Percentiles rank a stretch among this genome's conserved stretches.
These are phyloP conservation scores for Alopecurus myosuroides DNA, from an alignment of 176 grass and related monocot species.

Conservation along the genomic window DNA sequence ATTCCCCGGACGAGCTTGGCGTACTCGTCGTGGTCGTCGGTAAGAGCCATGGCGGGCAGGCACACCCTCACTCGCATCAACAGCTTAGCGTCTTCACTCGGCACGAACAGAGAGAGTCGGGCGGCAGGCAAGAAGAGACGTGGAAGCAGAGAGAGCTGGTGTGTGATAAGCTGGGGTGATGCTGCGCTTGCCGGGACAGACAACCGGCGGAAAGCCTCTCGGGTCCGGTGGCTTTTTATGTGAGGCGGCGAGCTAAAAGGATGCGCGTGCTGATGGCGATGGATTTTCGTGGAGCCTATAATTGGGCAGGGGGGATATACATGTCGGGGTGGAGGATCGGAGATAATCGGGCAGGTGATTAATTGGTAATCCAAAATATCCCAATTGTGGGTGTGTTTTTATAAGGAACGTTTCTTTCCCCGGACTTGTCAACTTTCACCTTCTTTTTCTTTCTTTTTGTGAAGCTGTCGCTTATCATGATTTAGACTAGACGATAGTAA, in stretches of 20 bases:
- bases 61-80: conserved; percentile 14
- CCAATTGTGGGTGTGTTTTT: neutral
- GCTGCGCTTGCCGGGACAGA: conserved; percentile 16
- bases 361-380: neutral
- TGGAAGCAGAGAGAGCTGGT: neutral
- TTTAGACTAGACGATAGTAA: neutral
- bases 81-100: neutral
- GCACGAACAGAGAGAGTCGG: neutral
- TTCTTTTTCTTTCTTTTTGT: neutral
- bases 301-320: neutral
- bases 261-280: neutral
- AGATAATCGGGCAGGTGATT: neutral
- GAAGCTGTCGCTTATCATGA: neutral
- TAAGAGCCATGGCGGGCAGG: conserved; percentile 17
- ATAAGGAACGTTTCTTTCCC: neutral
- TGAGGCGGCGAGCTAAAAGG: neutral
- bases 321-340: neutral
- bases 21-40: conserved; percentile 64
- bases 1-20: conserved; percentile 78
- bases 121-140: neutral
- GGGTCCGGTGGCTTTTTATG: neutral
- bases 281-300: neutral
- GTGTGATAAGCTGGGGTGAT: neutral
- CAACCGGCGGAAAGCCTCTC: neutral
- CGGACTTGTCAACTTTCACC: neutral